Percentiles rank a stretch among this genome's conserved stretches.
phyloP scores from a whole-genome alignment of 352 stramenopile genomes.

The Phytophthora pinifolia region DNA sequence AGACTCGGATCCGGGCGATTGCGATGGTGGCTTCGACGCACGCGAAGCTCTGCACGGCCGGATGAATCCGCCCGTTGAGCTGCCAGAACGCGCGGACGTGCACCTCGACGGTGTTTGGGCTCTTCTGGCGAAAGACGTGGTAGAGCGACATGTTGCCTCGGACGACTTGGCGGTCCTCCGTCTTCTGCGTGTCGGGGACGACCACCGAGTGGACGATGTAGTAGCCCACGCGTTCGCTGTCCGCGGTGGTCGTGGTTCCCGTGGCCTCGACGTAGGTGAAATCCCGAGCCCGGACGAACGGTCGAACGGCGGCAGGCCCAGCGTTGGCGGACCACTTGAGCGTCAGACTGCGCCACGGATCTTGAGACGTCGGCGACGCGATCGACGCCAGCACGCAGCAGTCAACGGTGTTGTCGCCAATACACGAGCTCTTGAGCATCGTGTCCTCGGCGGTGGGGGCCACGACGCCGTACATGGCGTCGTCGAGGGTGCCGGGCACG shows the following conservation, averaged over 20 bases:
- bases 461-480: conserved; percentile 37
- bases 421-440: conserved; percentile 32
- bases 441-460: conserved; percentile 26
- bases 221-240: conserved; percentile 36
- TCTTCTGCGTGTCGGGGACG: conserved; percentile 16
- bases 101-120: conserved; percentile 36
- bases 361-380: conserved; percentile 12
- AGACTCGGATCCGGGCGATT: conserved; percentile 11
- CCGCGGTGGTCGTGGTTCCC: conserved; percentile 26
- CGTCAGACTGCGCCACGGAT: conserved; percentile 26
- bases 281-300: conserved; percentile 38
- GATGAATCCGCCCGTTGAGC: conserved; percentile 20
- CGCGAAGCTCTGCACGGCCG: conserved; percentile 6
- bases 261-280: conserved; percentile 45
- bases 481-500: conserved; percentile 29
- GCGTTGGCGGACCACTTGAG: conserved; percentile 43
- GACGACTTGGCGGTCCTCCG: conserved; percentile 25
- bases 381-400: conserved; percentile 28
- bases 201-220: conserved; percentile 38
- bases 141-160: conserved; percentile 36
- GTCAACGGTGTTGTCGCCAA: conserved; percentile 32
- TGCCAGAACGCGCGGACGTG: conserved; percentile 30
- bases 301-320: conserved; percentile 14
- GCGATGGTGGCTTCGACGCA: conserved; percentile 19
- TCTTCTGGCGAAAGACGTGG: conserved; percentile 35